Evolutionary conservation across 257 asterid species (phyloP), one percentile per base, ranked within the genome.

Genomic region (Nicotiana sylvestris): DNA sequence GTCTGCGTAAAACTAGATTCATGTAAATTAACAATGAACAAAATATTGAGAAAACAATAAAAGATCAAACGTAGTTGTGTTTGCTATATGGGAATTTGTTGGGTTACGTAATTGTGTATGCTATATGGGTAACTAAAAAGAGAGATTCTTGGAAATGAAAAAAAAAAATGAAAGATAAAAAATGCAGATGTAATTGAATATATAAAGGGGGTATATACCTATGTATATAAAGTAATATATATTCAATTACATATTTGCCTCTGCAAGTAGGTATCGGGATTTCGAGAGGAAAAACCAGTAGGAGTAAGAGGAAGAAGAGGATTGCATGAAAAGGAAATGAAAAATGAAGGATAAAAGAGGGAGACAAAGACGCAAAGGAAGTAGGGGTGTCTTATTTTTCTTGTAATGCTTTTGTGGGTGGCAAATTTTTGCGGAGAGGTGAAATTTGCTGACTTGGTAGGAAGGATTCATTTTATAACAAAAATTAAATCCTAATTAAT

Each of bases 221-320:
- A 32, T 33, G 27, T 16, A 74, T 15, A 74, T 49, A 74, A 46
- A 72, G 39, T 25, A 46, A 27, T 49, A 15, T 72, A 72, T 13
- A 72, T 76, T 51, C 80, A 76, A 76, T 76, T 51, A 76, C 80
- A 76, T 76, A 27, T 27, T 74, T 76, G 64, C 27, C 43, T 51
- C 43, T 27, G 80, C 64, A 51, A 76, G 21, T 76, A 7, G 6
- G 64, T 25, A 49, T 76, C 53, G 10, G 61, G 37, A 76, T 51
- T 74, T 49, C 39, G 15, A 17, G 57, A 49, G 77, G 9, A 69
- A 72, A 16, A n/a, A 32, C 37, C 21, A 72, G 78, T 5, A 39
- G 61, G 4, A 25, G 15, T 12, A 70, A 33, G 7, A 70, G 25
- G 32, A 46, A 7, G 43, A 74, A 74, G 39, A 49, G 51, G 29